Evolutionary conservation across 2,329 filamentous ascomycete species (phyloP).

Genomic region (Aureobasidium melanogenum): DNA sequence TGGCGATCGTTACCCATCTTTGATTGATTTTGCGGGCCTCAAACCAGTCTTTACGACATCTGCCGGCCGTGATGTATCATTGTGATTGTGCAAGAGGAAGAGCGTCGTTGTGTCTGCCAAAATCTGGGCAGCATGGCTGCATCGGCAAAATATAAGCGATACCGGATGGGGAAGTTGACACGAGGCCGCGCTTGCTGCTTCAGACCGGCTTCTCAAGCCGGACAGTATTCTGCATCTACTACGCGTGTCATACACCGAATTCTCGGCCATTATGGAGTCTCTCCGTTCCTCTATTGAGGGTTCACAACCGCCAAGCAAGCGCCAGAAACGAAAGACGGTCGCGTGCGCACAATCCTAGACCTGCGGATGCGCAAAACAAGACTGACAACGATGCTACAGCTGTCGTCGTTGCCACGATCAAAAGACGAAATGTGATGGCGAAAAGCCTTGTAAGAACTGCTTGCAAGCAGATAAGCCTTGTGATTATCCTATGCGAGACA

Average conservation of each 20-base stretch:
- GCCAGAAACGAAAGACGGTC: slow-evolving; percentile 10
- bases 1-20: not conserved
- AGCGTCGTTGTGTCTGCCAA: not conserved
- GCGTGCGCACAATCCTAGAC: not conserved
- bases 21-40: not conserved
- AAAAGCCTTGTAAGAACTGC: slow-evolving; percentile 26
- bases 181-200: not conserved
- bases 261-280: not conserved
- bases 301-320: not conserved
- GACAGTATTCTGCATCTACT: not conserved
- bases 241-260: not conserved
- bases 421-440: slow-evolving; percentile 29
- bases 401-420: slow-evolving; percentile 14
- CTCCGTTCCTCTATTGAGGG: slow-evolving; percentile 17
- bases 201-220: not conserved
- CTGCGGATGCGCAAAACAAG: not conserved
- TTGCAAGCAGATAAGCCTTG: slow-evolving; percentile 19
- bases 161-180: not conserved
- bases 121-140: not conserved
- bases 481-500: slow-evolving; percentile 22
- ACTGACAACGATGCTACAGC: slow-evolving; percentile 1
- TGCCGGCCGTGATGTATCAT: not conserved
- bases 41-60: not conserved
- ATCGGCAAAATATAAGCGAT: not conserved
- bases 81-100: not conserved